Evolutionary conservation across 1,139 yeast species (phyloP), one percentile per base, ranked within the genome.

Genomic region (Hyphopichia khmerensis): DNA sequence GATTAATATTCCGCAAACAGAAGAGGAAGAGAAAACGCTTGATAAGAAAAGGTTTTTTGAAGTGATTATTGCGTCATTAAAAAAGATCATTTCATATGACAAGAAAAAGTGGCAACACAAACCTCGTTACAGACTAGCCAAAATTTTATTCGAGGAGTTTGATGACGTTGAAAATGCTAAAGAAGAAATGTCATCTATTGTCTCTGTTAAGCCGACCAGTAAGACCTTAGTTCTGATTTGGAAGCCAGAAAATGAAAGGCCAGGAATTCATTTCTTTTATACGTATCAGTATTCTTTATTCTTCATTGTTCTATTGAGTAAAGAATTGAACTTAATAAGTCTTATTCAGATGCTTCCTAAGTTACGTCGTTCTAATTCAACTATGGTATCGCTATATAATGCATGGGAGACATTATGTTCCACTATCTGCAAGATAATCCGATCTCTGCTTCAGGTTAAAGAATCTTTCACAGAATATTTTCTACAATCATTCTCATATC

Each of bases 31-130:
- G 18, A 47, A n/a, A 7, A 41, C 41, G 3, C 59, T 70, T 38
- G 60, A 57, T 40, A 47, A 47, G 2, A 37, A 64, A 55, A 45
- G 47, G 3, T 62, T 67, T 39, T 63, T 52, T 42, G 45, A 52
- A 11, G 41, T 54, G 2, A 52, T 71, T 3, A 49, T 69, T 2
- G 44, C 46, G 2, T 57, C 70, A 18, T 56, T 74, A 16, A 58
- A 53, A 32, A 62, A 57, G 36, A 57, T 90, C 7, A 64, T 77
- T 18, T 47, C 69, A 0, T 67, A 77, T 18, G 98, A 93, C 58
- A 90, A 86, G 60, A 87, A 83, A 58, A 88, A 82, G 43, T 90
- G 97, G 97, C 96, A 90, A 41, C 99, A 93, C 56, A 79, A 87
- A 42, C 95, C 97, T 1, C 74, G 80, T 3, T 90, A 77, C 56